phyloP scores from a whole-genome alignment of 2,329 filamentous ascomycete genomes.

The Fusarium redolens region DNA sequence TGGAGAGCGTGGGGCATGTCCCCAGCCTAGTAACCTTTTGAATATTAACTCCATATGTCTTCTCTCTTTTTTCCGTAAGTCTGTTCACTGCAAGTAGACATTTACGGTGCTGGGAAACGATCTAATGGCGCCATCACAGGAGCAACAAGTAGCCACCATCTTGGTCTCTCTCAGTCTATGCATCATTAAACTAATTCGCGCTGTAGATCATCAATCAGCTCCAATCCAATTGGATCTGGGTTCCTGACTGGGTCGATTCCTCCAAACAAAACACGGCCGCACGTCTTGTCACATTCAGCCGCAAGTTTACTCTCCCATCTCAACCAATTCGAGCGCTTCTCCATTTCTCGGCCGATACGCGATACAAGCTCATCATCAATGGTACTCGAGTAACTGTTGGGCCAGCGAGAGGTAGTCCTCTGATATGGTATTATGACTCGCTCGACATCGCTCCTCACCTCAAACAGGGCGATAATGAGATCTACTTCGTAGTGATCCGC shows the following conservation, averaged over 20 bases:
- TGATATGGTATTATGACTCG: neutral
- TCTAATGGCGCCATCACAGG: neutral
- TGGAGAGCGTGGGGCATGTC: no score
- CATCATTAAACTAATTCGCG: neutral
- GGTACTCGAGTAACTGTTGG: neutral
- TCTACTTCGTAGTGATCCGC: neutral
- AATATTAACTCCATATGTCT: neutral
- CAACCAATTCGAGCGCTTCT: neutral
- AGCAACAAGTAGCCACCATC: neutral
- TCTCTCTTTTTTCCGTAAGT: fast-evolving
- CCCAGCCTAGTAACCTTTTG: fast-evolving
- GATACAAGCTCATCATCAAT: neutral
- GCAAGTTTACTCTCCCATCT: neutral
- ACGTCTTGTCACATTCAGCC: neutral
- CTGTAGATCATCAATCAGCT: neutral
- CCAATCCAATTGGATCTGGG: neutral
- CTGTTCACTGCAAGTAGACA: fast-evolving
- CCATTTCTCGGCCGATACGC: neutral
- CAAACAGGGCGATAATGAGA: neutral
- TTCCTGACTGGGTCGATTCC: neutral
- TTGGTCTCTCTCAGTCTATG: fast-evolving
- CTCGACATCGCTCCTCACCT: neutral
- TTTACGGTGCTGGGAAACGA: fast-evolving
- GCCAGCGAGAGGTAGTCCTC: neutral
- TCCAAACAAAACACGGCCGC: neutral